Percentiles rank a stretch among this genome's conserved stretches.
phyloP scores from a whole-genome alignment of 805 yeast genomes.

The Brettanomyces naardenensis region DNA sequence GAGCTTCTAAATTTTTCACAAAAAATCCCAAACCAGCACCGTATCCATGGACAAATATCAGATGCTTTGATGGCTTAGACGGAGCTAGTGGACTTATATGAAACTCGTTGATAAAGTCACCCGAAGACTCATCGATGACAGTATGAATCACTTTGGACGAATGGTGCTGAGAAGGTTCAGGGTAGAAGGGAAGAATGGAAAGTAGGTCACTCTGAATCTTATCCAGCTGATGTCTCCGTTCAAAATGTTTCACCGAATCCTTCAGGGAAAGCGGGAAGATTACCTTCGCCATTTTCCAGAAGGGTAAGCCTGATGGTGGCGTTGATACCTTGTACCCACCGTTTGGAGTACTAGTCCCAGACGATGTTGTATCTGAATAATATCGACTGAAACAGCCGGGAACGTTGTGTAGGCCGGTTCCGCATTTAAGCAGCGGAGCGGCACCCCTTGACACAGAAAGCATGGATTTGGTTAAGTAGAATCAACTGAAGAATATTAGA shows the following conservation, averaged over 20 bases:
- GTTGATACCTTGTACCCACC: constrained; percentile 41
- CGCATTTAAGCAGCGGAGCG: too few species aligned
- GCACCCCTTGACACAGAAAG: too few species aligned
- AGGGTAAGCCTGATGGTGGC: constrained; percentile 62
- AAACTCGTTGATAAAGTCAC: constrained; percentile 70
- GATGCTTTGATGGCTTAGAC: constrained; percentile 27
- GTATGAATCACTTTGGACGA: constrained; percentile 43
- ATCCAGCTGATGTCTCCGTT: constrained; percentile 19
- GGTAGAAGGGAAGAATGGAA: constrained; percentile 47
- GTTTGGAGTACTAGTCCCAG: not conserved
- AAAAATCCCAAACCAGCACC: constrained; percentile 88
- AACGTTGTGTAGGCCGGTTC: too few species aligned
- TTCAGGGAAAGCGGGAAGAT: constrained; percentile 49
- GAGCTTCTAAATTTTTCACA: constrained; percentile 52
- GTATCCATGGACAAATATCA: constrained; percentile 85
- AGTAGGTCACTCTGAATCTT: constrained; percentile 38
- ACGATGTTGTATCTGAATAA: too few species aligned
- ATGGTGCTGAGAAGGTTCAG: constrained; percentile 42
- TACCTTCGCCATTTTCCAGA: constrained; percentile 39
- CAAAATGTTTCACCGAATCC: constrained; percentile 49
- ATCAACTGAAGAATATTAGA: too few species aligned
- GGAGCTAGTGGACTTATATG: constrained; percentile 36
- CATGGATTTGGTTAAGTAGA: too few species aligned
- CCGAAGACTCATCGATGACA: constrained; percentile 36
- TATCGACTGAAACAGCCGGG: too few species aligned